A percentile compares a stretch with the other conserved stretches of the same genome.
Evolutionary conservation across 1,139 yeast genomes (phyloP).

Genomic region (Debaryomycetaceae sp.): DNA sequence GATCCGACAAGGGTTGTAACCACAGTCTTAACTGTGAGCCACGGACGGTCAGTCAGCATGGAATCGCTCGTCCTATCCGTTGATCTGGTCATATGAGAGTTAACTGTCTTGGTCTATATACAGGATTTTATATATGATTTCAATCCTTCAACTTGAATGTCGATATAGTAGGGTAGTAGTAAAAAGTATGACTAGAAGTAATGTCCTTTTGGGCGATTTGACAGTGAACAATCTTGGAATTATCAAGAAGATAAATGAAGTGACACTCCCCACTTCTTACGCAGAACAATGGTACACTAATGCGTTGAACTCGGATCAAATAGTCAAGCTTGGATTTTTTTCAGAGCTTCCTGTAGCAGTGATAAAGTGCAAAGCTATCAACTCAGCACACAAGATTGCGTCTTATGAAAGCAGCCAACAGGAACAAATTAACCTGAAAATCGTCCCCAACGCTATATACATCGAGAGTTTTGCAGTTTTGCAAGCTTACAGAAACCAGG

Average conservation of each 20-base stretch:
- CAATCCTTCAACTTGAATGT: not conserved
- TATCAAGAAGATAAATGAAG: slow-evolving; percentile 46
- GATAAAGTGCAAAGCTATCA: slow-evolving; percentile 49
- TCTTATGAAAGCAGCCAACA: slow-evolving; percentile 23
- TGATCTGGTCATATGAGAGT: too few relatives aligned
- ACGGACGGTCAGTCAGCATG: too few relatives aligned
- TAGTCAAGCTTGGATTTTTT: slow-evolving; percentile 48
- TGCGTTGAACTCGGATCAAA: slow-evolving; percentile 30
- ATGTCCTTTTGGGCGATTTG: slow-evolving; percentile 51
- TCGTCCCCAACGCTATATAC: slow-evolving; percentile 52
- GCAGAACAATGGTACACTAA: slow-evolving; percentile 45
- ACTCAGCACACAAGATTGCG: slow-evolving; percentile 21
- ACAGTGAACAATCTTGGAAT: slow-evolving; percentile 55
- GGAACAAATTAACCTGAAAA: slow-evolving; percentile 23
- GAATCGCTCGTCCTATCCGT: too few relatives aligned
- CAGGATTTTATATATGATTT: not conserved
- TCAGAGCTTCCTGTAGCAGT: slow-evolving; percentile 74
- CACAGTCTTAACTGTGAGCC: too few relatives aligned
- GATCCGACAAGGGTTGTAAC: too few relatives aligned
- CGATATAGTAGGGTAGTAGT: not conserved
- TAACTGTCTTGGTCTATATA: too few relatives aligned
- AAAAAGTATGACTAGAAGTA: slow-evolving; percentile 25
- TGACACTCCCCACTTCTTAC: slow-evolving; percentile 39
- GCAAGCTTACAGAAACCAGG: slow-evolving; percentile 53
- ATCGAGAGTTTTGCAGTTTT: slow-evolving; percentile 68